Percentiles rank a stretch among this genome's conserved stretches.
Conservation (phyloP, 441 rosid genomes). For the Erodium moschatum region DNA sequence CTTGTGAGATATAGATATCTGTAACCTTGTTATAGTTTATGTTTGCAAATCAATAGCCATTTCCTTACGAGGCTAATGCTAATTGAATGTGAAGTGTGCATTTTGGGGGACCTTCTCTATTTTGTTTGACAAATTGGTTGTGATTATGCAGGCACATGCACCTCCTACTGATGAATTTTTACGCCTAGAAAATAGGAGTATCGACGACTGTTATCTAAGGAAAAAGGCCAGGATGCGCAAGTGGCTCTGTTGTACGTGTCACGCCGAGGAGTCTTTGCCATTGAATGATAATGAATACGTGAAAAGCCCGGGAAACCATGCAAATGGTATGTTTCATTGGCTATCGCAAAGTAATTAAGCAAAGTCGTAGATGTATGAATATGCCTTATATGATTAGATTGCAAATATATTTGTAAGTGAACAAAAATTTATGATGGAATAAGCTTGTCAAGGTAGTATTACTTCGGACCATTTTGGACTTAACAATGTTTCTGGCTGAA, state of each 20-base stretch:
- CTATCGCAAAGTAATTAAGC: background rate
- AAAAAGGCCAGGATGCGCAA: slow-evolving; percentile 76
- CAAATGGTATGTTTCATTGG: slow-evolving; percentile 38
- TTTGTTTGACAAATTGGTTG: background rate
- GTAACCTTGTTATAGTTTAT: background rate
- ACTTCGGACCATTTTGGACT: background rate
- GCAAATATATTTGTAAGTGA: background rate
- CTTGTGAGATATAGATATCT: background rate
- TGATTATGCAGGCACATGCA: slow-evolving; percentile 43
- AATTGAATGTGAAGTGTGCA: background rate
- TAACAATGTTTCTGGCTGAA: background rate
- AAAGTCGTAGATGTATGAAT: background rate
- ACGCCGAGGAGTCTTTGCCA: slow-evolving; percentile 56
- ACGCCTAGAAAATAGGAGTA: slow-evolving; percentile 37
- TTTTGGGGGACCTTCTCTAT: background rate
- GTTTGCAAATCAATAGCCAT: background rate
- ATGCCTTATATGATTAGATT: background rate
- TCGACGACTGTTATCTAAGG: slow-evolving; percentile 39
- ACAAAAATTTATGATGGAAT: background rate
- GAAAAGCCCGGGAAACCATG: slow-evolving; percentile 26
- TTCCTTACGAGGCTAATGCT: background rate
- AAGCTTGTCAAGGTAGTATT: background rate
- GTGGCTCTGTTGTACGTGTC: slow-evolving; percentile 85
- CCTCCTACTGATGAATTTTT: slow-evolving; percentile 40
- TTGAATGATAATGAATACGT: slow-evolving; percentile 40